Evolutionary conservation across 2,329 filamentous ascomycete genomes (phyloP), one percentile per base, ranked within the genome.

Genomic region (Calonectria pteridis): DNA sequence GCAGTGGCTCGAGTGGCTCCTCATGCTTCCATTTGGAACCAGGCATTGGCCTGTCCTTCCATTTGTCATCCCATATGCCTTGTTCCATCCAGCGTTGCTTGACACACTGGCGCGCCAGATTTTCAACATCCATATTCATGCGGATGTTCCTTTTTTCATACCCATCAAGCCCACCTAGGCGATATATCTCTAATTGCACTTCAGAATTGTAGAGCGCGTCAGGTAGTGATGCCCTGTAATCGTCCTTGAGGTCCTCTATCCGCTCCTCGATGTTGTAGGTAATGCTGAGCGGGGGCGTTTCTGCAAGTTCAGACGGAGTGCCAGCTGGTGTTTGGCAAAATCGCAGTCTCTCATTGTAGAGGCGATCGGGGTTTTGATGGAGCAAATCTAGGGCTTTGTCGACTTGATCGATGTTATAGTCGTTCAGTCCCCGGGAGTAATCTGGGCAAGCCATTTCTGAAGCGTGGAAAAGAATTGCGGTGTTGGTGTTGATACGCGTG

Each of bases 81-180:
- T 55, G 51, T 9, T 55, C 51, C 20, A n/a, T 55, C 51, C 51
- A 55, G 51, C 51, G 51, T 31, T 55, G 29, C 6, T 31, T 33
- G 26, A 31, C 29, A 4, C 3, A n/a, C 9, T 35, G 7, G 3
- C 7, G 9, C 5, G 51, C 29, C 6, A 13, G 5, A 4, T 55
- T 9, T 6, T 33, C 3, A 14, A 0, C 5, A 11, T 18, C 1
- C 3, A 33, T 20, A 11, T 13, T 4, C 2, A 5, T 3, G 10
- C 9, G 7, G 18, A 9, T 5, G 2, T 35, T 55, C 29, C 51
- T 23, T 35, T 20, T 20, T 10, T 13, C 20, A 7, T 55, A 55
- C 5, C 29, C 29, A 55, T 13, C 18, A 14, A 28, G 13, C 9
- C 11, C 7, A 1, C n/a, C 18, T 10, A 33, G 20, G 6, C 29